A percentile compares a stretch with the other conserved stretches of the same genome.
Conservation (phyloP, 2,329 filamentous ascomycete species). For the Xylariaceae sp. region DNA sequence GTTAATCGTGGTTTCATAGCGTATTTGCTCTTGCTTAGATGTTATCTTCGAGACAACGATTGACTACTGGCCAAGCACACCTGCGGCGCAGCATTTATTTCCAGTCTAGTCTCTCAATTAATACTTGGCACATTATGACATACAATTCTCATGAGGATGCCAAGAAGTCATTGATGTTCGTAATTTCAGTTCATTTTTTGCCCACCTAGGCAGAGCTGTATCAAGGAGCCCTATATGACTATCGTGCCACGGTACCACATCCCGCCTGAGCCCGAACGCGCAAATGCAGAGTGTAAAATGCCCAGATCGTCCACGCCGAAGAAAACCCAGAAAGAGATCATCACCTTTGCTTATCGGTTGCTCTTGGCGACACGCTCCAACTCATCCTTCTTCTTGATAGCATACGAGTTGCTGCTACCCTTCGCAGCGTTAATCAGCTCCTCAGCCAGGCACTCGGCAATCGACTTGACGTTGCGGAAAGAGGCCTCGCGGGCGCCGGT, state of each 20-base stretch:
- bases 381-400: slow-evolving; percentile 99
- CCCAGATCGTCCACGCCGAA: slow-evolving; percentile 49
- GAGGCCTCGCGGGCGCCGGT: slow-evolving; percentile 98
- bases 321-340: slow-evolving; percentile 45
- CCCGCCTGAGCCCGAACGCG: slow-evolving; percentile 51
- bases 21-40: too few species aligned
- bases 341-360: slow-evolving; percentile 84
- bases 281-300: slow-evolving; percentile 50
- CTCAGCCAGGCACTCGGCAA: slow-evolving; percentile 99
- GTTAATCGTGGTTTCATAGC: too few species aligned
- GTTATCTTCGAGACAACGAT: too few species aligned
- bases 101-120: too few species aligned
- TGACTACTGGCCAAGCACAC: too few species aligned
- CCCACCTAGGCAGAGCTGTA: slow-evolving; percentile 46
- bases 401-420: slow-evolving; percentile 99
- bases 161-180: slow-evolving; percentile 22
- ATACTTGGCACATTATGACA: slow-evolving; percentile 10
- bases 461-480: slow-evolving; percentile 99
- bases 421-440: slow-evolving; percentile 99
- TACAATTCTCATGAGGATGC: slow-evolving; percentile 16
- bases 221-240: slow-evolving; percentile 50
- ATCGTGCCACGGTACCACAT: slow-evolving; percentile 50
- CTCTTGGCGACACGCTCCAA: slow-evolving; percentile 99
- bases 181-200: slow-evolving; percentile 46
- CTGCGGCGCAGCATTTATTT: too few species aligned